Evolutionary conservation across 2,329 filamentous ascomycete genomes (phyloP).

Genomic region (Cladosporium halotolerans): DNA sequence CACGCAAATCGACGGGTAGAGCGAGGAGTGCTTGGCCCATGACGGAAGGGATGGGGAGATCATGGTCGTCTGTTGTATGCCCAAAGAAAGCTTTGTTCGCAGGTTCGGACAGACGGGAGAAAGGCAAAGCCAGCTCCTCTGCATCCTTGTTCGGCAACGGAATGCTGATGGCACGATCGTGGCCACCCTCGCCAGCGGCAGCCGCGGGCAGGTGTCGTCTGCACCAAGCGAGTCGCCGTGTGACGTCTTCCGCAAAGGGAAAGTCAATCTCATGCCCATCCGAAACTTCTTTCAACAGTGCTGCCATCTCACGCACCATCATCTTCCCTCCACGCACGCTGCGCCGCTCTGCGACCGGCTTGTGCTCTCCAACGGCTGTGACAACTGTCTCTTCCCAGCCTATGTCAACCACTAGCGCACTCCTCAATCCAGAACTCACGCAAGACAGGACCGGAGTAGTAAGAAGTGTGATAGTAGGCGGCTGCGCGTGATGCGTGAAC

Average conservation of each 20-base stretch:
- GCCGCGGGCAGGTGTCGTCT: background rate
- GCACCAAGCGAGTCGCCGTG: slow-evolving; percentile 71
- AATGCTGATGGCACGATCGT: slow-evolving; percentile 17
- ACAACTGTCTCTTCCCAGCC: slow-evolving; percentile 88
- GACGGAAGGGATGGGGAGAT: slow-evolving; percentile 69
- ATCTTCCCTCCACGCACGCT: slow-evolving; percentile 69
- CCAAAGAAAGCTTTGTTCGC: slow-evolving; percentile 71
- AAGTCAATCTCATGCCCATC: slow-evolving; percentile 45
- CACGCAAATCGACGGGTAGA: slow-evolving; percentile 74
- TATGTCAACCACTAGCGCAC: slow-evolving; percentile 81
- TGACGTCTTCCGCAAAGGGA: slow-evolving; percentile 74
- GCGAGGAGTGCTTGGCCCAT: slow-evolving; percentile 69
- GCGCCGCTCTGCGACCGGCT: slow-evolving; percentile 65
- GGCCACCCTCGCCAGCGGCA: background rate
- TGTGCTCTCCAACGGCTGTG: slow-evolving; percentile 84
- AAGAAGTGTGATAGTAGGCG: slow-evolving; percentile 73
- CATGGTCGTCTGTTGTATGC: slow-evolving; percentile 67
- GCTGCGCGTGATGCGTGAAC: slow-evolving; percentile 73
- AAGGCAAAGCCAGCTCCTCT: slow-evolving; percentile 54
- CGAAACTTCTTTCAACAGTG: slow-evolving; percentile 49
- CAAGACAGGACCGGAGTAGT: slow-evolving; percentile 68
- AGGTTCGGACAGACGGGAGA: slow-evolving; percentile 64
- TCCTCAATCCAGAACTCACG: slow-evolving; percentile 74
- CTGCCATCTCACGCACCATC: slow-evolving; percentile 64
- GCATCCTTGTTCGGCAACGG: slow-evolving; percentile 28